Percentiles rank a stretch among this genome's conserved stretches.
phyloP scores from a whole-genome alignment of 2,329 filamentous ascomycete genomes.

The Phaeosphaeria sp. region DNA sequence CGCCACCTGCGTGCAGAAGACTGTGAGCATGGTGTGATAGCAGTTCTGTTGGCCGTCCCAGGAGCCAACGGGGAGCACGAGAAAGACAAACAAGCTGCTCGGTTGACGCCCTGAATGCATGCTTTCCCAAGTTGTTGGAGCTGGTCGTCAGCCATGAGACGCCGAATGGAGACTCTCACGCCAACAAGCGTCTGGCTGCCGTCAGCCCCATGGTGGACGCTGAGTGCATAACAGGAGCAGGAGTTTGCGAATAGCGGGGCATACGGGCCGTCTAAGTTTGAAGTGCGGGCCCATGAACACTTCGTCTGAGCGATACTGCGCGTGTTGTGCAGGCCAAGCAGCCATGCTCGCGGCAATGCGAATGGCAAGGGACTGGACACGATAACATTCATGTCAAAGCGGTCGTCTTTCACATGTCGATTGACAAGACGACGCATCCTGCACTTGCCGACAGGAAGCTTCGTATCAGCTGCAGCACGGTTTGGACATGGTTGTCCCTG shows the following conservation, averaged over 20 bases:
- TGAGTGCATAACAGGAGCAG: not conserved
- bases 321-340: not conserved
- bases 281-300: not conserved
- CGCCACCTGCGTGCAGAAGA: too few species aligned
- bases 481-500: not conserved
- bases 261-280: not conserved
- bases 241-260: not conserved
- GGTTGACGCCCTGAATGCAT: too few species aligned
- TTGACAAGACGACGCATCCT: not conserved
- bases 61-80: too few species aligned
- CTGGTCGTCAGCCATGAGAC: too few species aligned
- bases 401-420: not conserved
- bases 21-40: conserved; percentile 1
- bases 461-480: conserved; percentile 3
- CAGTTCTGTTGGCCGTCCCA: too few species aligned
- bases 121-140: too few species aligned
- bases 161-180: not conserved
- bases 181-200: not conserved
- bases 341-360: not conserved
- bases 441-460: not conserved
- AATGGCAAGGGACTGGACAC: too few species aligned
- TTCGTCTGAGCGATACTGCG: not conserved
- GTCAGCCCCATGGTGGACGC: not conserved
- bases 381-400: not conserved
- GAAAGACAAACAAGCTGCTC: too few species aligned